These are phyloP conservation scores for Davidsoniella australis DNA, from an alignment of 2,329 filamentous ascomycete genomes.

Conservation along the genomic window DNA sequence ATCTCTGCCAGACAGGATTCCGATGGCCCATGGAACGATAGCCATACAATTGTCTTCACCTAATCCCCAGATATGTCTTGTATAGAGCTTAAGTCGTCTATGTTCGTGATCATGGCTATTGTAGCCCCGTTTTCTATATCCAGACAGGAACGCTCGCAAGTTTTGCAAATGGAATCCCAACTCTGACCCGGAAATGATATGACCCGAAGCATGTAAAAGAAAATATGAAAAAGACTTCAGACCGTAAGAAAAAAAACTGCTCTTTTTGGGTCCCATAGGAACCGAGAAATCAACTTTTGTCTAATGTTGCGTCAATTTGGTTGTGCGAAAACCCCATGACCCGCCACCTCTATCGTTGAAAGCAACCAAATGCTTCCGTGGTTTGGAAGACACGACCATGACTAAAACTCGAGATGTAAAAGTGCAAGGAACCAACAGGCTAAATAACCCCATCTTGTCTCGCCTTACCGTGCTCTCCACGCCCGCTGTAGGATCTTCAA, in stretches of 20 bases:
- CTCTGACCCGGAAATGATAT: no score
- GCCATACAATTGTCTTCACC: no score
- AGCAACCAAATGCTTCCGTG: conserved; percentile 21
- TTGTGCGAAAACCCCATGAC: conserved; percentile 19
- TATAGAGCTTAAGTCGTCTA: no score
- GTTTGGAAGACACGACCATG: conserved; percentile 19
- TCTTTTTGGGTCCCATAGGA: conserved; percentile 17
- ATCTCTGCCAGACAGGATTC: no score
- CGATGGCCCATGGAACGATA: no score
- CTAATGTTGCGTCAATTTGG: conserved; percentile 27
- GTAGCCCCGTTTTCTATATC: no score
- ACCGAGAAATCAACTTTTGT: conserved; percentile 52
- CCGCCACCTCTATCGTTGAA: conserved; percentile 23
- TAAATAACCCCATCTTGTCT: conserved; percentile 6
- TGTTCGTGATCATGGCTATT: no score
- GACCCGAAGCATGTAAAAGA: background rate
- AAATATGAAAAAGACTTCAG: conserved; percentile 9
- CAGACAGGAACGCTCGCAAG: background rate
- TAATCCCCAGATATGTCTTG: no score
- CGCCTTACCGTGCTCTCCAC: conserved; percentile 12
- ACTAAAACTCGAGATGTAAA: conserved; percentile 13
- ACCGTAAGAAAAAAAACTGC: conserved; percentile 9
- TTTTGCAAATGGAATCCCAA: no score
- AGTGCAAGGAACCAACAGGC: conserved; percentile 5
- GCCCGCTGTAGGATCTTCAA: conserved; percentile 12